A percentile compares a stretch with the other conserved stretches of the same genome.
phyloP scores from a whole-genome alignment of 805 yeast species.

The Torulaspora quercuum region DNA sequence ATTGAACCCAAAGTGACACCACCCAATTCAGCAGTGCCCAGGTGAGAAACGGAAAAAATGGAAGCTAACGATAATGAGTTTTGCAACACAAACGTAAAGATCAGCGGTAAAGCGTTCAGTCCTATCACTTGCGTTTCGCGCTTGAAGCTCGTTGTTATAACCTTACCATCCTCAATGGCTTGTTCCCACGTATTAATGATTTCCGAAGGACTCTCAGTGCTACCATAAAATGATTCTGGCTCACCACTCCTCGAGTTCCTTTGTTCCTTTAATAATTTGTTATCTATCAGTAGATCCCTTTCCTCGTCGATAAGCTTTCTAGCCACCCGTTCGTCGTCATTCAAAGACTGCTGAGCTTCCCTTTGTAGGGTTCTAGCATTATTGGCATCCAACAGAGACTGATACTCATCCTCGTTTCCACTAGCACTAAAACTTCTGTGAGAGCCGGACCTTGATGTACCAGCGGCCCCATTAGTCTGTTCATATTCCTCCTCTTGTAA shows the following conservation, averaged over 20 bases:
- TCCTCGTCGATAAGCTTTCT: slow-evolving; percentile 31
- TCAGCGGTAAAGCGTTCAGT: slow-evolving; percentile 56
- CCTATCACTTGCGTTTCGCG: slow-evolving; percentile 44
- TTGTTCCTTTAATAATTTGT: slow-evolving; percentile 22
- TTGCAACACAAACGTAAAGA: slow-evolving; percentile 65
- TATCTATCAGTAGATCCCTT: slow-evolving; percentile 35
- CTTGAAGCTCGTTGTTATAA: slow-evolving; percentile 33
- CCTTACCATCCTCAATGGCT: slow-evolving; percentile 33
- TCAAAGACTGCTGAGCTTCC: slow-evolving; percentile 14
- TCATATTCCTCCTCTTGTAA: slow-evolving; percentile 18
- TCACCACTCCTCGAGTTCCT: background rate
- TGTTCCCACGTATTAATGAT: slow-evolving; percentile 32
- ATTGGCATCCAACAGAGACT: slow-evolving; percentile 21
- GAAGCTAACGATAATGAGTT: slow-evolving; percentile 73
- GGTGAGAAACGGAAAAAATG: slow-evolving; percentile 70
- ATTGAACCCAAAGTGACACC: slow-evolving; percentile 72
- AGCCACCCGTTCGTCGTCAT: slow-evolving; percentile 14
- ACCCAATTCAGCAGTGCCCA: slow-evolving; percentile 68
- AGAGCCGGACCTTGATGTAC: background rate
- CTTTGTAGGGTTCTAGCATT: slow-evolving; percentile 25
- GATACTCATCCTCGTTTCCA: slow-evolving; percentile 7
- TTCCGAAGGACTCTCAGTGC: slow-evolving; percentile 19
- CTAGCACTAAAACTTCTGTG: background rate
- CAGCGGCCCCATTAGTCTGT: slow-evolving; percentile 10
- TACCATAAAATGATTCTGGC: slow-evolving; percentile 11